Evolutionary conservation across 2,329 filamentous ascomycete genomes (phyloP), one percentile per base, ranked within the genome.

Genomic region (Scytalidium lignicola): DNA sequence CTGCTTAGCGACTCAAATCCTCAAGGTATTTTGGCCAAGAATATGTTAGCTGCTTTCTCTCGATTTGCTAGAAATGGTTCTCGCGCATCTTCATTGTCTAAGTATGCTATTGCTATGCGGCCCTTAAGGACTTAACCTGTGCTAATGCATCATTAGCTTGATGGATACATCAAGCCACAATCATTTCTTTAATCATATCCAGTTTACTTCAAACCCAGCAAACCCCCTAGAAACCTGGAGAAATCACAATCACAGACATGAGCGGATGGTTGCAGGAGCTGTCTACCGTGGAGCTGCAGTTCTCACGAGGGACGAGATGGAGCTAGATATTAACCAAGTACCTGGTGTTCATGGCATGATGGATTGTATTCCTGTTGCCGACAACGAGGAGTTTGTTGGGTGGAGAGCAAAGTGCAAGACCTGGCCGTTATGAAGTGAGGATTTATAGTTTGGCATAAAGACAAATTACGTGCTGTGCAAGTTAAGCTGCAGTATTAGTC

Each of bases 371-470:
- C 61, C 61, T 18, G 57, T 66, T n/a, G 59, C 58, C 17, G 47
- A 59, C 26, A 48, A 42, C 15, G 51, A 46, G 40, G 39, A 21
- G 2, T 58, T 57, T 32, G 41, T 61, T 18, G 63, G 62, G 7
- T 60, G 57, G 49, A 60, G 62, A 43, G 55, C 55, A 28, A 66
- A 67, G 48, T 50, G 62, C 23, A 51, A 55, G 17, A 69, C 65
- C 12, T 68, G 65, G 65, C 63, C 65, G 22, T 46, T 60, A 19
- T 52, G 49, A n/a, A 60, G 61, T 52, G 47, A 58, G 46, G 56
- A 49, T 44, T n/a, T n/a, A n/a, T n/a, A n/a, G 52, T 54, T 39
- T 60, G 49, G 55, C 45, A 21, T 42, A 18, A 37, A 10, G 37
- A 7, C 40, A 23, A 4, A 8, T 22, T 4, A 41, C 46, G 18